Evolutionary conservation across 2,329 filamentous ascomycete species (phyloP).

Genomic region (Colletotrichum falcatum): DNA sequence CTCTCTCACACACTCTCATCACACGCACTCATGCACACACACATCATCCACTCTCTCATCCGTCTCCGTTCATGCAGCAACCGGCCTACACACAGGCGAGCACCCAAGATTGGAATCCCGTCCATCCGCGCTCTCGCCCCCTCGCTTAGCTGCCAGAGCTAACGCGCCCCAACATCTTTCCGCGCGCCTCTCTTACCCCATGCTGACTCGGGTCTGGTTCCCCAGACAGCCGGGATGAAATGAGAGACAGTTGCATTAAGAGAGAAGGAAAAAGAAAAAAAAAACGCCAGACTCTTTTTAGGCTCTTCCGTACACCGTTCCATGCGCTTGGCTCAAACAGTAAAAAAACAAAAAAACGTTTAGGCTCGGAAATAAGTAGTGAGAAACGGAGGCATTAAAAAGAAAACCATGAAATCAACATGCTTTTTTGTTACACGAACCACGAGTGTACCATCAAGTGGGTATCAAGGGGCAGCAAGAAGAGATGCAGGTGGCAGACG

Average conservation of each 20-base stretch:
- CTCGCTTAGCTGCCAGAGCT: slow-evolving; percentile 21
- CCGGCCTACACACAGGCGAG: not conserved
- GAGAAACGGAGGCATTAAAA: not conserved
- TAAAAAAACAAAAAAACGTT: slow-evolving; percentile 1
- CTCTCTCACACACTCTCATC: no score
- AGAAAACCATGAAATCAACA: slow-evolving; percentile 10
- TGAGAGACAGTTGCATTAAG: slow-evolving; percentile 12
- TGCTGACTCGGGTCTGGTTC: not conserved
- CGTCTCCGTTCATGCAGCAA: not conserved
- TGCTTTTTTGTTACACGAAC: slow-evolving; percentile 36
- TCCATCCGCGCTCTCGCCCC: not conserved
- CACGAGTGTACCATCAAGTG: slow-evolving; percentile 29
- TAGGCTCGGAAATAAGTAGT: not conserved
- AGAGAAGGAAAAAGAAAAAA: not conserved
- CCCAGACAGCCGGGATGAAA: not conserved
- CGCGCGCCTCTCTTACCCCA: not conserved
- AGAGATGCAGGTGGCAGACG: not conserved
- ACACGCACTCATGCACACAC: no score
- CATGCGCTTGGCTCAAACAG: slow-evolving; percentile 30
- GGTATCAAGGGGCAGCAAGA: slow-evolving; percentile 40
- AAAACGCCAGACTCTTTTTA: slow-evolving; percentile 27
- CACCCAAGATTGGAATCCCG: slow-evolving; percentile 1
- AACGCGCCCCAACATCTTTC: not conserved
- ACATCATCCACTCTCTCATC: not conserved
- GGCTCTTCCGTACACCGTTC: slow-evolving; percentile 6